Evolutionary conservation across 116 monocot species (phyloP).

Genomic region (Cymodocea nodosa): DNA sequence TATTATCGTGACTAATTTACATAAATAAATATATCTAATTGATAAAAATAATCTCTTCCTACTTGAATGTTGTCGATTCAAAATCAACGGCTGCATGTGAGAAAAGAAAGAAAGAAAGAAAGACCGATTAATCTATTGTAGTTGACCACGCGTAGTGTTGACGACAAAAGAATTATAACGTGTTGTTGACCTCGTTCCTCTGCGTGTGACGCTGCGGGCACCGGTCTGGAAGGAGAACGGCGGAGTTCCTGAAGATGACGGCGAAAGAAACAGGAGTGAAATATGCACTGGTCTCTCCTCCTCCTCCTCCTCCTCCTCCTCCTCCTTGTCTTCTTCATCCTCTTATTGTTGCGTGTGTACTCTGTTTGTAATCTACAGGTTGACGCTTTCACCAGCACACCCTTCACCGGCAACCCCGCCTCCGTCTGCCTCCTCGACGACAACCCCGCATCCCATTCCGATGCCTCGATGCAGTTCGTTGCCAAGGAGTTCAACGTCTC

Average conservation of each 20-base stretch:
- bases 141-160: no score
- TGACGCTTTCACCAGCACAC: constrained; percentile 60
- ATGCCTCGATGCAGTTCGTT: constrained; percentile 57
- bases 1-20: no score
- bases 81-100: no score
- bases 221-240: no score
- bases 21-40: no score
- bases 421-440: constrained; percentile 61
- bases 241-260: background rate
- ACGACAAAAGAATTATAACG: no score
- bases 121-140: no score
- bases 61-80: no score
- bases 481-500: constrained; percentile 82
- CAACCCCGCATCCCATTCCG: constrained; percentile 7
- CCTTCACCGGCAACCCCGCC: constrained; percentile 86
- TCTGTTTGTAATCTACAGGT: constrained; percentile 24
- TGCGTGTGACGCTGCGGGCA: no score
- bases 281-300: background rate
- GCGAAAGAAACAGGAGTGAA: background rate
- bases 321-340: background rate
- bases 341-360: background rate
- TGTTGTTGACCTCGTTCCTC: no score
- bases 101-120: no score
- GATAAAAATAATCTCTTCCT: no score
- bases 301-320: background rate